Conservation (phyloP, 2,329 filamentous ascomycete species). For the Xylariomycetidae sp. region DNA sequence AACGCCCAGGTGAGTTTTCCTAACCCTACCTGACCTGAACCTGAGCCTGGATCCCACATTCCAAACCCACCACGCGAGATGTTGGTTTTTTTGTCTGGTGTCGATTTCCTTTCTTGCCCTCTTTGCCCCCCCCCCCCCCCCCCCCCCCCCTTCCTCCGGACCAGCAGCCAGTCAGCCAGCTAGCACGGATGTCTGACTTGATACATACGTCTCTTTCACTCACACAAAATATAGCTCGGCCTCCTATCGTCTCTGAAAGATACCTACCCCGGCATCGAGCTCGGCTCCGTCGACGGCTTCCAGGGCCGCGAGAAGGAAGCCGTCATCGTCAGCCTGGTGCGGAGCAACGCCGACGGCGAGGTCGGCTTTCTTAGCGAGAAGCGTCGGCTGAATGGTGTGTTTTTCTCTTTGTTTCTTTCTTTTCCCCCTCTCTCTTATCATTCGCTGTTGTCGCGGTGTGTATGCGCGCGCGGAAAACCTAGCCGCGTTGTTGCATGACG, state of each 20-base stretch:
- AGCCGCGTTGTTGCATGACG: constrained; percentile 10
- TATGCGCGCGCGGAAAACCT: no score
- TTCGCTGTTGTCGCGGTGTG: no score
- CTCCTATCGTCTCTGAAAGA: constrained; percentile 78
- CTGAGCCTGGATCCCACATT: no score
- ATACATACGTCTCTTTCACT: no score
- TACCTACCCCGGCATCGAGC: constrained; percentile 75
- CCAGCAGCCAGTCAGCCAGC: no score
- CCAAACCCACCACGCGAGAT: no score
- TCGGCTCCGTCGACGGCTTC: constrained; percentile 97
- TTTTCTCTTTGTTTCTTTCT: constrained; percentile 1
- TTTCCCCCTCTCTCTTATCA: background rate
- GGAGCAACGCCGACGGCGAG: constrained; percentile 81
- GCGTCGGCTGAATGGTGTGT: constrained; percentile 82
- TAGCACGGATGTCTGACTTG: no score
- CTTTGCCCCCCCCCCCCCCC: background rate
- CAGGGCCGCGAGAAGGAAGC: constrained; percentile 97
- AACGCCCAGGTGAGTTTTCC: constrained; percentile 73
- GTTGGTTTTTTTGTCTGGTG: no score
- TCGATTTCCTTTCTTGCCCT: constrained; percentile 1
- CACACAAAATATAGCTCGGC: constrained; percentile 63
- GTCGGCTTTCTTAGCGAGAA: constrained; percentile 93
- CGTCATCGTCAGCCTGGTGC: constrained; percentile 86
- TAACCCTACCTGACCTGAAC: no score
- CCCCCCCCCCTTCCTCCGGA: background rate